These are phyloP conservation scores for Cryptococcus sp. DNA, from an alignment of 1,284 basidiomycete species.

Conservation along the genomic window DNA sequence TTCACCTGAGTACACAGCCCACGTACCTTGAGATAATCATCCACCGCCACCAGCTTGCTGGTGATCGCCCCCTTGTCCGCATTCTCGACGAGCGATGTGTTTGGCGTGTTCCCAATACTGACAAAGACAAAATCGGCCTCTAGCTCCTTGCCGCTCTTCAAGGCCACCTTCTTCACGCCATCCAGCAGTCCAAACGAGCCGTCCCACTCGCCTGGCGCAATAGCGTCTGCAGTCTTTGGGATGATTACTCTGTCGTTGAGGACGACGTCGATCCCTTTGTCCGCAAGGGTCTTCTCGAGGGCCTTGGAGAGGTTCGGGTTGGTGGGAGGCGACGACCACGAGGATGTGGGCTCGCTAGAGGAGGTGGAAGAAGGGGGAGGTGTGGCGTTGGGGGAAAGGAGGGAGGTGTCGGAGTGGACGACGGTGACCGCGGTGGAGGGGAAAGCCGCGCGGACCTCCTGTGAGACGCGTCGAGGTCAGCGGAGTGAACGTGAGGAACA, in stretches of 20 bases:
- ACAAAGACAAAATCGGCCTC: slow-evolving; percentile 50
- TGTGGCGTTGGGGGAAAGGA: slow-evolving; percentile 16
- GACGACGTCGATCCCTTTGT: slow-evolving; percentile 42
- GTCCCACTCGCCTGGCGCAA: slow-evolving; percentile 25
- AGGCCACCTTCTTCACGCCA: slow-evolving; percentile 31
- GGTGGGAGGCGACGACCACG: slow-evolving; percentile 26
- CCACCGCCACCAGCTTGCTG: slow-evolving; percentile 42
- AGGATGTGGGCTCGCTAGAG: slow-evolving; percentile 16
- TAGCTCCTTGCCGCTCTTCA: slow-evolving; percentile 31
- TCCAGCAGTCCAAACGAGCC: slow-evolving; percentile 31
- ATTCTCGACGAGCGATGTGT: slow-evolving; percentile 37
- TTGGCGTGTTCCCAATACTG: slow-evolving; percentile 48
- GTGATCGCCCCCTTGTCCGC: slow-evolving; percentile 36
- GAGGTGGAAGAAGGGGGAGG: slow-evolving; percentile 10
- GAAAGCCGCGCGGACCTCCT: slow-evolving; percentile 35
- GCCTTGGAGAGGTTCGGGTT: slow-evolving; percentile 30
- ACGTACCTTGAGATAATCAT: slow-evolving; percentile 37
- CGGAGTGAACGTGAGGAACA: background rate
- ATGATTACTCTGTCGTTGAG: slow-evolving; percentile 42
- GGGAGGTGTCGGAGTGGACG: slow-evolving; percentile 19
- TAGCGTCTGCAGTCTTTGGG: slow-evolving; percentile 11
- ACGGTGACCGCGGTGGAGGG: slow-evolving; percentile 30
- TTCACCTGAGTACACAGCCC: background rate
- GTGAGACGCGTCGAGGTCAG: background rate
- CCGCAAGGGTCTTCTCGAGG: slow-evolving; percentile 37